Conservation (phyloP, 495 filamentous ascomycete genomes). For the Penicillium egyptiacum region DNA sequence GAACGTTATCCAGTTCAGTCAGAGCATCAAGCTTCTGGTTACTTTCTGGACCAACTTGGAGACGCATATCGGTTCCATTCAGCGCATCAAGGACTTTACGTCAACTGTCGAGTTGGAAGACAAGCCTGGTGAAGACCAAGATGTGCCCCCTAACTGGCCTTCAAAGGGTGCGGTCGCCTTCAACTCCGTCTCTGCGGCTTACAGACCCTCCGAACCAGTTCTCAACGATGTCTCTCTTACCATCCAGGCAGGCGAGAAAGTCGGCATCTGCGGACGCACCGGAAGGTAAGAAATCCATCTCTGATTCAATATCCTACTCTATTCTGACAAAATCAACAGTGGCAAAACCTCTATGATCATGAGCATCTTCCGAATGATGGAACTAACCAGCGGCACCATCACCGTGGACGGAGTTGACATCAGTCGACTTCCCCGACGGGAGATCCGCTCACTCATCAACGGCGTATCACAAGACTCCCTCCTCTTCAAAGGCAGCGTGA, state of each 20-base stretch:
- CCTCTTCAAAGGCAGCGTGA: conserved; percentile 46
- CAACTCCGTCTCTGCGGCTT: conserved; percentile 40
- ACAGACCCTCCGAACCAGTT: conserved; percentile 44
- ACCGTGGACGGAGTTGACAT: conserved; percentile 51
- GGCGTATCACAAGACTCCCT: conserved; percentile 61
- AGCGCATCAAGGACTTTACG: conserved; percentile 58
- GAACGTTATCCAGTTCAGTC: conserved; percentile 57
- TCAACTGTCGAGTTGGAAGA: conserved; percentile 51
- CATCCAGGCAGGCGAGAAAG: conserved; percentile 56
- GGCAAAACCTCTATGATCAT: conserved; percentile 52
- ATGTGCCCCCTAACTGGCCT: conserved; percentile 50
- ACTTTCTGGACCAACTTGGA: conserved; percentile 60
- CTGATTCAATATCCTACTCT: neutral
- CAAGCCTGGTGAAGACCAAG: conserved; percentile 38
- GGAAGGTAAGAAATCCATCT: conserved; percentile 37
- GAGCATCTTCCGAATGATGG: conserved; percentile 56
- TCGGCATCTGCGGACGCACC: conserved; percentile 54
- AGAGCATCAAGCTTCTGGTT: conserved; percentile 51
- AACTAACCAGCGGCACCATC: conserved; percentile 44
- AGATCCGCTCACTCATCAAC: conserved; percentile 49
- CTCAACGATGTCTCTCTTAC: conserved; percentile 52
- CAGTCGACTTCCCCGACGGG: conserved; percentile 45
- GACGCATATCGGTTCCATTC: conserved; percentile 56
- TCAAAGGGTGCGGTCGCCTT: conserved; percentile 53
- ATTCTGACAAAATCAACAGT: conserved; percentile 24